Percentiles rank a stretch among this genome's conserved stretches.
phyloP scores from a whole-genome alignment of 78 protist genomes.

The Dictyostelium firmibasis region DNA sequence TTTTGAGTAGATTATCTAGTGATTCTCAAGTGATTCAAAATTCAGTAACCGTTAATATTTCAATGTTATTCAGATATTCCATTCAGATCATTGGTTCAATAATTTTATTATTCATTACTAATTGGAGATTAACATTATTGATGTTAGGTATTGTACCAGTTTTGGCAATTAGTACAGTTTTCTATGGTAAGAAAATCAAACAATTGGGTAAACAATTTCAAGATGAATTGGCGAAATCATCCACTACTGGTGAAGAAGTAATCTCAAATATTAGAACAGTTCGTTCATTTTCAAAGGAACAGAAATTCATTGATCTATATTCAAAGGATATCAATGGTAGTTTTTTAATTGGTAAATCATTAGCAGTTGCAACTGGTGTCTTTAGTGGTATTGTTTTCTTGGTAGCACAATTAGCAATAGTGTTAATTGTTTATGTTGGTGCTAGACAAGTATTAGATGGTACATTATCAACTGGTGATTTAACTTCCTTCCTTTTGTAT shows the following conservation, averaged over 20 bases:
- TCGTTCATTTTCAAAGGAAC: slow-evolving; percentile 85
- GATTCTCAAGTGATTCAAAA: slow-evolving; percentile 87
- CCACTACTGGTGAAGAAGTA: slow-evolving; percentile 47
- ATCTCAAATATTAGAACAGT: slow-evolving; percentile 85
- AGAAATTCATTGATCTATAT: slow-evolving; percentile 26
- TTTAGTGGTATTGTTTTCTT: slow-evolving; percentile 46
- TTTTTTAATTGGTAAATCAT: slow-evolving; percentile 58
- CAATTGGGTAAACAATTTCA: slow-evolving; percentile 73
- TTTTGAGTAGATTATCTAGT: slow-evolving; percentile 85
- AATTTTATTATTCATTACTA: slow-evolving; percentile 65
- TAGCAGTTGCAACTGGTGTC: slow-evolving; percentile 36
- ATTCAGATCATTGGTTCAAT: slow-evolving; percentile 74
- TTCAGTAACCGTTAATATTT: slow-evolving; percentile 70
- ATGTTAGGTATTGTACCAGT: slow-evolving; percentile 88
- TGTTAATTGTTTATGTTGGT: slow-evolving; percentile 84
- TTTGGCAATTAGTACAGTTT: slow-evolving; percentile 62
- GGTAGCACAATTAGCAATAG: slow-evolving; percentile 60
- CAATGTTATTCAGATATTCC: slow-evolving; percentile 71
- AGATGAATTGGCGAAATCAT: slow-evolving; percentile 79
- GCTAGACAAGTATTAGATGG: slow-evolving; percentile 81
- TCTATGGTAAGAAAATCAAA: slow-evolving; percentile 77
- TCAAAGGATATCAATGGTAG: slow-evolving; percentile 53
- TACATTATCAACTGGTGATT: slow-evolving; percentile 61
- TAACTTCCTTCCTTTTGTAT: slow-evolving; percentile 87
- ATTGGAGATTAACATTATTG: slow-evolving; percentile 85